Base-by-base conservation (phyloP, 371 early-diverging fungal species). In the Dichotomocladium elegans region DNA sequence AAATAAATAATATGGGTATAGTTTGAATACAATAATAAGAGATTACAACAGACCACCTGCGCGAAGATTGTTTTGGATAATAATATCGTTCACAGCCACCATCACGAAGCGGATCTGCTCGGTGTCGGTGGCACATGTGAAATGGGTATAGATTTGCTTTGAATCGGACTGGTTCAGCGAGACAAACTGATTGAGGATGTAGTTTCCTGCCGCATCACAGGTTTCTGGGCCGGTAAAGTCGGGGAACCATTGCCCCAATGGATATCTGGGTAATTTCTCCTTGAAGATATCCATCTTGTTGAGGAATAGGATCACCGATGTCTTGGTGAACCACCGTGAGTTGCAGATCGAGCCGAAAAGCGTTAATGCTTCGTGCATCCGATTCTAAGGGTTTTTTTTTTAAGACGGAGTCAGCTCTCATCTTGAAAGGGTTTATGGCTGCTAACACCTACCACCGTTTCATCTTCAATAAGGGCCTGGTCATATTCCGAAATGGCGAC, bases 251-350 rank as follows among this genome's bases (percentile, higher is more conserved):
- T 63, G 58, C 19, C 26, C 28, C 11, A 98, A 70, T 4, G 95
- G 91, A 6, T 89, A 88, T 34, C 77, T 74, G 15, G 81, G 80
- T 45, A 98, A 64, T 71, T 98, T 98, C 53, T 89, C 87, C 57
- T 84, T 85, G 82, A 98, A 93, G 21, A 94, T 79, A 79, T 98
- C 98, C 53, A 94, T 93, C 78, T 98, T 98, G 86, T 98, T 98
- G 56, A 98, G 71, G 80, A 98, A 98, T 51, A 98, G 74, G 60
- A 98, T 95, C 51, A 96, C 92, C 14, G 91, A 90, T 1, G 96
- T 96, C 63, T 87, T 87, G 45, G 88, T 81, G 59, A 98, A 95
- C 95, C 96, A 96, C 51, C 92, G 79, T 47, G 91, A 91, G 65
- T 98, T 98, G 72, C 95, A 94, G 65, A 98, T 94, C 3, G 95